Evolutionary conservation across 2,329 filamentous ascomycete species (phyloP), one percentile per base, ranked within the genome.

Genomic region (Paraphaeosphaeria minitans): DNA sequence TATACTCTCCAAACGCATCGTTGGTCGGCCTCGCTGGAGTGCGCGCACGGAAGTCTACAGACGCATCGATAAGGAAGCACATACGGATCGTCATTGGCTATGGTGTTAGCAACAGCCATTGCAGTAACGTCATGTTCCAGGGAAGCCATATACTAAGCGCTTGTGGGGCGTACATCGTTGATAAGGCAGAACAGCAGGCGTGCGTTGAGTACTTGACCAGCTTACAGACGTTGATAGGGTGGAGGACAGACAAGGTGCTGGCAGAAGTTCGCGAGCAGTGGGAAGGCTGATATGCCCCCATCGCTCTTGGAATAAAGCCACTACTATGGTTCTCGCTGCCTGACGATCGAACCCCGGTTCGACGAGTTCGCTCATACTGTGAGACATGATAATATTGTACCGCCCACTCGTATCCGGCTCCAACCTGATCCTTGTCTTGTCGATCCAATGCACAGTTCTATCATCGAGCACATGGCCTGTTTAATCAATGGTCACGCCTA

Each of bases 111-210:
- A 73, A 73, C 42, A 59, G 58, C 13, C 66, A 71, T 51, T 72
- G 67, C 39, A 66, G 59, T 1, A 72, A 73, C 56, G 67, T 69
- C 8, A 70, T 71, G 66, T 73, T 73, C 42, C 69, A 72, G 39
- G 67, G 69, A 0, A 68, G 67, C 51, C 70, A 71, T 56, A 72
- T 73, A 16, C 24, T 73, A 41, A 70, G 66, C 52, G 69, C 67
- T 5, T 72, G 69, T 56, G 69, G 70, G 16, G 68, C 67, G 24
- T 71, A 73, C 46, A 60, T 73, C 1, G 55, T 66, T 10, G 67
- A 73, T 48, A 59, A 62, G 21, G 49, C 39, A 22, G 70, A 73
- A 48, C 69, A 72, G 39, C 54, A 68, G 3, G 67, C 69, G 47
- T 73, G 70, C 61, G 63, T 72, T 1, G 63, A 69, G 47, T 73